phyloP scores from a whole-genome alignment of 768 basidiomycete species.

The Gymnopilus dilepis region DNA sequence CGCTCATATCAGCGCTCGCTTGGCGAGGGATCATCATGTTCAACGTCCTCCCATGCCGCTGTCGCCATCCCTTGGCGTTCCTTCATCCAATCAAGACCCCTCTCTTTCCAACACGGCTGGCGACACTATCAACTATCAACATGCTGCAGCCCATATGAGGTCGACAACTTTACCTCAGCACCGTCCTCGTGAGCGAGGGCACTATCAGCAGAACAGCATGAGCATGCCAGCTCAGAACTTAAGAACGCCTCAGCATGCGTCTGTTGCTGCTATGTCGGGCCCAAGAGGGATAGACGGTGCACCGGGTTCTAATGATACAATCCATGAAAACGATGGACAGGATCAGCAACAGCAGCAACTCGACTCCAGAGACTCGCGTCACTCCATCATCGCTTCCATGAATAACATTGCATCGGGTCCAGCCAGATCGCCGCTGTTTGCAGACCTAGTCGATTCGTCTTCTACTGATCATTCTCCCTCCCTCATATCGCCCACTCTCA shows the following conservation, averaged over 20 bases:
- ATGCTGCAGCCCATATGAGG: constrained; percentile 41
- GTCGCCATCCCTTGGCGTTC: constrained; percentile 20
- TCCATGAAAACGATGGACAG: constrained; percentile 25
- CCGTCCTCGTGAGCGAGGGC: constrained; percentile 35
- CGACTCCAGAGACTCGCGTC: not conserved
- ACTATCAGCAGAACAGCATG: constrained; percentile 55
- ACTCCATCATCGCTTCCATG: not conserved
- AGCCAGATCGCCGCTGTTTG: constrained; percentile 22
- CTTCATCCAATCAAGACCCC: constrained; percentile 17
- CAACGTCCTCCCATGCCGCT: constrained; percentile 22
- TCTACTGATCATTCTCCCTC: constrained; percentile 40
- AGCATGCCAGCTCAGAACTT: constrained; percentile 42
- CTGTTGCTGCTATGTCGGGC: constrained; percentile 30
- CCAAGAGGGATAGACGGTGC: constrained; percentile 23
- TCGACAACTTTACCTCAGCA: constrained; percentile 53
- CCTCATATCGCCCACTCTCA: constrained; percentile 69
- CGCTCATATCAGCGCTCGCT: constrained; percentile 34
- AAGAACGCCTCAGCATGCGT: constrained; percentile 39
- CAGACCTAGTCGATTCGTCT: constrained; percentile 29
- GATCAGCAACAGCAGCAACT: constrained; percentile 10
- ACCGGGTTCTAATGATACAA: constrained; percentile 18
- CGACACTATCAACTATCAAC: constrained; percentile 27
- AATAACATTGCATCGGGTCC: not conserved
- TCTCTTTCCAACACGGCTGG: constrained; percentile 7
- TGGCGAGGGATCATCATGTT: constrained; percentile 29